These are phyloP conservation scores for Rhipidocladum racemiflorum DNA, from an alignment of 176 grass and related monocot genomes.

Conservation along the genomic window DNA sequence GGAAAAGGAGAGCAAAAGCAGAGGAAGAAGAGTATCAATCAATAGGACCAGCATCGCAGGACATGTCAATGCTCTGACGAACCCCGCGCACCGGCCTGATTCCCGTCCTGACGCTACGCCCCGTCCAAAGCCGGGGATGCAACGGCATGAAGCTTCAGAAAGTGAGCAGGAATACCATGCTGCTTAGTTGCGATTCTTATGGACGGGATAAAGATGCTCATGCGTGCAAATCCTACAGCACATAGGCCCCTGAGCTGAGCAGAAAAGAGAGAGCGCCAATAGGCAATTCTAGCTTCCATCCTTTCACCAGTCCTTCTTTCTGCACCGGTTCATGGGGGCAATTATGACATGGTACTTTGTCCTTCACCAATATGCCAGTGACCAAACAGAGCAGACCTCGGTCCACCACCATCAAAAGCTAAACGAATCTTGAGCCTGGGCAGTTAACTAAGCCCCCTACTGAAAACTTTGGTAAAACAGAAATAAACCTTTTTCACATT, in stretches of 20 bases:
- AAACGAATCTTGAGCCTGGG: background rate
- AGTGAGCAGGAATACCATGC: slow-evolving; percentile 24
- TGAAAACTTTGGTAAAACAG: background rate
- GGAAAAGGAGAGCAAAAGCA: background rate
- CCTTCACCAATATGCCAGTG: slow-evolving; percentile 5
- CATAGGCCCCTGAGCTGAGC: slow-evolving; percentile 16
- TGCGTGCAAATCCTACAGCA: slow-evolving; percentile 16
- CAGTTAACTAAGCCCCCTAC: background rate
- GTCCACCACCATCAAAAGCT: background rate
- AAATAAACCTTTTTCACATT: background rate
- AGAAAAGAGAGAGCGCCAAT: slow-evolving; percentile 8
- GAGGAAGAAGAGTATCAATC: background rate
- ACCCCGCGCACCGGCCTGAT: slow-evolving; percentile 31
- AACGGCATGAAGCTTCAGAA: slow-evolving; percentile 20
- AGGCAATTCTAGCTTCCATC: slow-evolving; percentile 5
- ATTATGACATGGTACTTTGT: slow-evolving; percentile 31
- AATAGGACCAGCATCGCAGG: background rate
- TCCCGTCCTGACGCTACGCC: slow-evolving; percentile 9
- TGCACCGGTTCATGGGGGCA: slow-evolving; percentile 1
- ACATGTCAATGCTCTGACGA: background rate
- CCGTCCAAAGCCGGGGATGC: slow-evolving; percentile 11
- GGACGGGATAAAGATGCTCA: slow-evolving; percentile 13
- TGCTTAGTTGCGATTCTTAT: background rate
- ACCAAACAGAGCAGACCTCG: background rate
- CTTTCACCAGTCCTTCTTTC: slow-evolving; percentile 25